These are phyloP conservation scores for Ophiosphaerella korrae DNA, from an alignment of 2,329 filamentous ascomycete genomes.

Conservation along the genomic window DNA sequence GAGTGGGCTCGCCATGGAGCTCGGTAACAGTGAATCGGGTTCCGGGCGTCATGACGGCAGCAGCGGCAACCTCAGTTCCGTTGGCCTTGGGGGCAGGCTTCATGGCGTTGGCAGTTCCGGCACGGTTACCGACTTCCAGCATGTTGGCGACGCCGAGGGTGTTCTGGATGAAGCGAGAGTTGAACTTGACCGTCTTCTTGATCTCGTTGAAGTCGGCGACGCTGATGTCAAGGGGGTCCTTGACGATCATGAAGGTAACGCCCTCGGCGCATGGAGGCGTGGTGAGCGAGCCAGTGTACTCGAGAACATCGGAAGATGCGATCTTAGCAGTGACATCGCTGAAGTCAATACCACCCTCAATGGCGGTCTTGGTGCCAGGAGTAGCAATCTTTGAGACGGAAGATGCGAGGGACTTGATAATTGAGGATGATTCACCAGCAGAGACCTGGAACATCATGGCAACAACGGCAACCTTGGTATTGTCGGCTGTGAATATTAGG, in stretches of 20 bases:
- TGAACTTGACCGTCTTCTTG: constrained; percentile 61
- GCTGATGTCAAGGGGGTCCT: constrained; percentile 55
- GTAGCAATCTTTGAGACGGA: constrained; percentile 48
- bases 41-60: constrained; percentile 10
- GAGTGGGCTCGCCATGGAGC: constrained; percentile 12
- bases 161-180: constrained; percentile 62
- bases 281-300: constrained; percentile 65
- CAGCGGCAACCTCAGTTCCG: not conserved
- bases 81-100: not conserved
- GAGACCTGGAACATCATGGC: constrained; percentile 51
- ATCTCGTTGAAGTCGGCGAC: constrained; percentile 58
- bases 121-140: constrained; percentile 26
- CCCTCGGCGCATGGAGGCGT: constrained; percentile 67
- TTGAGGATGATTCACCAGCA: constrained; percentile 34
- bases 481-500: constrained; percentile 28
- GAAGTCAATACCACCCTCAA: constrained; percentile 51
- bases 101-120: constrained; percentile 11
- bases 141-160: constrained; percentile 53
- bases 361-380: constrained; percentile 46
- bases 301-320: constrained; percentile 49
- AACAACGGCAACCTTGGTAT: constrained; percentile 47
- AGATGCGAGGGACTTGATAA: constrained; percentile 36
- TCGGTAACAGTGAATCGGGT: constrained; percentile 18
- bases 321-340: constrained; percentile 47
- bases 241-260: constrained; percentile 59